Evolutionary conservation across 225 moss, liverwort and hornwort species (phyloP).

Genomic region (Pseudisothecium myosuroides): DNA sequence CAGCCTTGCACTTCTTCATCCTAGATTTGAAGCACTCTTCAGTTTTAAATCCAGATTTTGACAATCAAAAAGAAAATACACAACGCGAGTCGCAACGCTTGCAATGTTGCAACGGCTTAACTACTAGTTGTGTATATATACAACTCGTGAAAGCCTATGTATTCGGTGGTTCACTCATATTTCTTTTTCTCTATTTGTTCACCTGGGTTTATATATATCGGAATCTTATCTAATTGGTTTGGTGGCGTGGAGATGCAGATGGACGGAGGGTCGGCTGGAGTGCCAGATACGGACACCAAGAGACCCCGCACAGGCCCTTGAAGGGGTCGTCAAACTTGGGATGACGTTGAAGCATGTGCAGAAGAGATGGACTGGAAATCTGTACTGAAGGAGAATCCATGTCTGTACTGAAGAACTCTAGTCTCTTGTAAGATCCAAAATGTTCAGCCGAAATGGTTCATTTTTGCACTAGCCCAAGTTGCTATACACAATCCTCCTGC

Average conservation of each 20-base stretch:
- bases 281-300: slow-evolving; percentile 27
- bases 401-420: not conserved
- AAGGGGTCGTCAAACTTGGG: not conserved
- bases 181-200: not conserved
- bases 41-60: not conserved
- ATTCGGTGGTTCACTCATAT: not conserved
- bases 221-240: not conserved
- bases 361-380: not conserved
- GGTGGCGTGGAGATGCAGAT: slow-evolving; percentile 1
- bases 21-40: not conserved
- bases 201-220: not conserved
- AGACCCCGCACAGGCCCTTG: slow-evolving; percentile 14
- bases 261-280: slow-evolving; percentile 1
- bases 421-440: not conserved
- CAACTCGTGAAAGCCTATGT: not conserved
- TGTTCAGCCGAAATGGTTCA: not conserved
- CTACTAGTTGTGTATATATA: not conserved
- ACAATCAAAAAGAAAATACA: not conserved
- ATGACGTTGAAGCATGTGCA: not conserved
- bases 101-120: not conserved
- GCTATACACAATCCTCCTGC: not conserved
- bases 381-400: not conserved
- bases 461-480: not conserved
- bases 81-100: not conserved
- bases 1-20: not conserved